phyloP scores from a whole-genome alignment of 495 filamentous ascomycete genomes.

The Penicillium canariense region DNA sequence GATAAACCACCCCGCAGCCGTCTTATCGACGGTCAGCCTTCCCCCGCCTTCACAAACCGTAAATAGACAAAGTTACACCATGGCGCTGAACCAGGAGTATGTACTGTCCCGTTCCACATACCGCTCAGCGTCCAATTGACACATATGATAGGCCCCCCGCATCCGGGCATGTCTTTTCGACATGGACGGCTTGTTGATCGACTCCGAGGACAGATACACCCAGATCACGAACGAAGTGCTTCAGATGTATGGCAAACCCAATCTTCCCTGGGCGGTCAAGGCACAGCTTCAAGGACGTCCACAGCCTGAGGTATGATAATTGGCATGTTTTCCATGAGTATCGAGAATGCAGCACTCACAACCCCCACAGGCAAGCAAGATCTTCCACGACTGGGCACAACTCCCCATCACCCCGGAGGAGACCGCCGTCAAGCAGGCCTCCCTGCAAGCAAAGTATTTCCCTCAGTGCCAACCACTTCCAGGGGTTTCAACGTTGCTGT shows the following conservation, averaged over 20 bases:
- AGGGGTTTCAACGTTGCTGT: constrained; percentile 69
- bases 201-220: constrained; percentile 93
- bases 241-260: constrained; percentile 63
- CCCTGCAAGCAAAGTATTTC: constrained; percentile 69
- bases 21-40: background rate
- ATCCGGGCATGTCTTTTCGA: constrained; percentile 95
- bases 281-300: constrained; percentile 94
- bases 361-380: constrained; percentile 35
- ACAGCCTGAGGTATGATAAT: constrained; percentile 54
- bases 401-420: constrained; percentile 70
- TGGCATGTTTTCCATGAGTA: background rate
- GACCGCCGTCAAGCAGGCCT: constrained; percentile 55
- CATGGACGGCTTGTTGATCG: constrained; percentile 94
- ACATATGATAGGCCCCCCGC: constrained; percentile 57
- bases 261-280: constrained; percentile 90
- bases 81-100: background rate
- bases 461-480: constrained; percentile 71
- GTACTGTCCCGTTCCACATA: background rate
- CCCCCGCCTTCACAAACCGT: background rate
- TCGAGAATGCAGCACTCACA: background rate
- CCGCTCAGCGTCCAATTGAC: constrained; percentile 5
- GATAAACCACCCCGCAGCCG: background rate
- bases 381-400: constrained; percentile 82
- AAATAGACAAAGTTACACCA: background rate
- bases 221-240: constrained; percentile 79